These are phyloP conservation scores for Phytopythium ostracodes DNA, from an alignment of 352 stramenopile genomes.

Conservation along the genomic window DNA sequence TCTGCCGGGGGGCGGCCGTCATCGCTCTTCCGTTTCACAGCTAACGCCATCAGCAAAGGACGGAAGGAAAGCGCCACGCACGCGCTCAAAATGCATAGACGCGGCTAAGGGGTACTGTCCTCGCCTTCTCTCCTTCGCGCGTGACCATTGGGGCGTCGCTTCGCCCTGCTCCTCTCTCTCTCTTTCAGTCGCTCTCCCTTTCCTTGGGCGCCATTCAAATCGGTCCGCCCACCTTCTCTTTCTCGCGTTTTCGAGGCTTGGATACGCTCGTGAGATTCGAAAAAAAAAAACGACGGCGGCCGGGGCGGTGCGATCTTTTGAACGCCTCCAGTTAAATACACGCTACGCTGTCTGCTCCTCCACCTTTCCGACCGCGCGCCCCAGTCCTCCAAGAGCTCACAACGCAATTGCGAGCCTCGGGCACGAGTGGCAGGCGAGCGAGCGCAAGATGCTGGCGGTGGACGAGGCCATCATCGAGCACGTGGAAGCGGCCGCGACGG, in stretches of 20 bases:
- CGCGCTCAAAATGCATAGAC: neutral
- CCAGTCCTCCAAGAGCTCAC: neutral
- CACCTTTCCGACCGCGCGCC: neutral
- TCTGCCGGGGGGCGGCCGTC: neutral
- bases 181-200: neutral
- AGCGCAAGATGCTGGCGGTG: neutral
- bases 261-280: neutral
- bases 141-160: neutral
- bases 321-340: neutral
- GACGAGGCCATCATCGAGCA: neutral
- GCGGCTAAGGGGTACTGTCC: neutral
- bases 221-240: neutral
- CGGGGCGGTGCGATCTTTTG: neutral
- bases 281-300: neutral
- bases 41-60: neutral
- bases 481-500: neutral
- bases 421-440: neutral
- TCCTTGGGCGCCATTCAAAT: neutral
- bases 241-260: neutral
- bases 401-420: neutral
- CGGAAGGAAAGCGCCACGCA: neutral
- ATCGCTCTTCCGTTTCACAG: neutral
- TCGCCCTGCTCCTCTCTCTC: neutral
- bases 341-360: neutral
- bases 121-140: neutral